Conservation (phyloP, 106 monocot species). For the Platanthera guangdongensis region DNA sequence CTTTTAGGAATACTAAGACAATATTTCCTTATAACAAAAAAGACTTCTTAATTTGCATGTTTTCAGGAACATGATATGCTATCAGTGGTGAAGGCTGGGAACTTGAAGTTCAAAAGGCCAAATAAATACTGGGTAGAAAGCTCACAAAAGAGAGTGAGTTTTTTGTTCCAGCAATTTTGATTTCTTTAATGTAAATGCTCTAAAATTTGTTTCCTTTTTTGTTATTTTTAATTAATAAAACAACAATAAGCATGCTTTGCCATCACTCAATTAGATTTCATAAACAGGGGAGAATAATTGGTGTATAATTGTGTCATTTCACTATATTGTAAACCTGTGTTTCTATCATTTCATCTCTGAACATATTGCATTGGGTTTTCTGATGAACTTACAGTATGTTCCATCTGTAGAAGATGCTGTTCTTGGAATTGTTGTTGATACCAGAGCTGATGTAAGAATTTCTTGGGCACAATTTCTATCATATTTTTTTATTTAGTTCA, state of each 20-base stretch:
- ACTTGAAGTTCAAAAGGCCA: conserved; percentile 61
- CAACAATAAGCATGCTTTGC: not conserved
- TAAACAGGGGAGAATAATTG: not conserved
- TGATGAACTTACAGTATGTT: conserved; percentile 42
- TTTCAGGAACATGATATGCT: conserved; percentile 64
- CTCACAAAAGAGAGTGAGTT: conserved; percentile 84
- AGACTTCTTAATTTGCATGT: not conserved
- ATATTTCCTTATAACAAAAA: not conserved
- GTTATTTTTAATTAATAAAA: not conserved
- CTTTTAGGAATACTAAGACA: not conserved
- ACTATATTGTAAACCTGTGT: not conserved
- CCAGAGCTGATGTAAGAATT: conserved; percentile 54
- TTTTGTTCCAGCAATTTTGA: not conserved
- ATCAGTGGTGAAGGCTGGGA: conserved; percentile 56
- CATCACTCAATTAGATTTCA: not conserved
- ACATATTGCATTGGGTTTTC: not conserved
- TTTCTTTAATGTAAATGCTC: not conserved
- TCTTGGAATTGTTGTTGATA: conserved; percentile 84
- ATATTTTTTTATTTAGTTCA: not conserved
- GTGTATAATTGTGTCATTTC: not conserved
- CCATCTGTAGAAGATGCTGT: conserved; percentile 63
- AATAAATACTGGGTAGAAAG: conserved; percentile 93
- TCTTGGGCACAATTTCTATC: not conserved
- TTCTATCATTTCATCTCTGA: not conserved
- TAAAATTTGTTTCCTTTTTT: not conserved